phyloP scores from a whole-genome alignment of 148 eudicot genomes.

The Fagopyrum homotropicum region DNA sequence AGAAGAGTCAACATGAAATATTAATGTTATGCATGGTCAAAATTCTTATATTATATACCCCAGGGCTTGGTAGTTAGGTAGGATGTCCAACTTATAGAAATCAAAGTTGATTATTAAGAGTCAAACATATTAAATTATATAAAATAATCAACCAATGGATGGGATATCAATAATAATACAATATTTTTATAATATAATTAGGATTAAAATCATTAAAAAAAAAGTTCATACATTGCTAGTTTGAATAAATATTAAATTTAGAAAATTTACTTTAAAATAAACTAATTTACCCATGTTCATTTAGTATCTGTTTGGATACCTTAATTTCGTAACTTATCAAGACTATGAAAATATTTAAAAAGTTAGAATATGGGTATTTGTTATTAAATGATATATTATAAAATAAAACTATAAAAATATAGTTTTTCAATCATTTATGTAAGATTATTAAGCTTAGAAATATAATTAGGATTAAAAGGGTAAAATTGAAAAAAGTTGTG shows the following conservation, averaged over 20 bases:
- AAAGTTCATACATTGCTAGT: too few species aligned
- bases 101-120: not conserved
- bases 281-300: too few species aligned
- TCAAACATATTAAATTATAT: constrained; percentile 6
- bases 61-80: constrained; percentile 12
- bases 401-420: too few species aligned
- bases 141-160: not conserved
- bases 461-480: not conserved
- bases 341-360: too few species aligned
- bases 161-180: not conserved
- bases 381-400: too few species aligned
- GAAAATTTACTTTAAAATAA: too few species aligned
- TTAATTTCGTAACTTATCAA: too few species aligned
- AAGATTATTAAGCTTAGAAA: not conserved
- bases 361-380: too few species aligned
- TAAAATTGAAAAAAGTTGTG: not conserved
- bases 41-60: constrained; percentile 6
- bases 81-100: constrained; percentile 1
- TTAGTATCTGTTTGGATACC: too few species aligned
- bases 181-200: too few species aligned
- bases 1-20: not conserved
- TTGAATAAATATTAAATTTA: too few species aligned
- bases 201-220: too few species aligned
- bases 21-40: constrained; percentile 9
- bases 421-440: not conserved